Evolutionary conservation across 768 basidiomycete species (phyloP), one percentile per base, ranked within the genome.

Genomic region (Tulasnella calospora): DNA sequence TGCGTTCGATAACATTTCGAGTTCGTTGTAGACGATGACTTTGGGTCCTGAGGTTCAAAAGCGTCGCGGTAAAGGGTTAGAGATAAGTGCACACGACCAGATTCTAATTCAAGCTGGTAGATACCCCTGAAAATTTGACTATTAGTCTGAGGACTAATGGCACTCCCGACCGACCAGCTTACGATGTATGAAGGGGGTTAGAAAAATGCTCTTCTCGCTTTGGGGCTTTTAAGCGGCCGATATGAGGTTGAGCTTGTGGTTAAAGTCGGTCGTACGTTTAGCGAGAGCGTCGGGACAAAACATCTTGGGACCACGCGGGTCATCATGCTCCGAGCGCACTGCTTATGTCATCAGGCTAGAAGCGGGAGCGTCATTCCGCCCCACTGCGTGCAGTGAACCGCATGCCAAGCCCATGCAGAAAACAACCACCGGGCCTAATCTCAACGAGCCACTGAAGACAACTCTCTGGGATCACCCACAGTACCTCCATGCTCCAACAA

Each of bases 1-100:
- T 51, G n/a, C 51, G 51, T 51, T 51, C 51, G 51, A 51, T 51
- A 71, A 41, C 40, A 41, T 71, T 71, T 21, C 9, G 21, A 27
- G 9, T 71, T 0, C 36, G 70, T 71, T 21, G 21, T 51, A 51
- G 51, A n/a, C 51, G 51, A 51, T 51, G 51, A n/a, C 23, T 51
- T n/a, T 7, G 21, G 8, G 51, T 51, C 23, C 13, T 51, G 70
- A 19, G 33, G 70, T 35, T n/a, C 27, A 71, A 27, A 21, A 71
- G 9, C 19, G 73, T 47, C 13, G 46, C 44, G 74, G 55, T 46
- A 51, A 44, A 47, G 40, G 55, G 74, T 30, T 35, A 57, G n/a
- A 47, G 35, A 51, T 30, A 75, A 51, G 41, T 35, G 74, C 74
- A 75, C 74, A 75, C 74, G 74, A 75, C 47, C 74, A 38, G 57